Conservation (phyloP, 768 basidiomycete genomes). For the Pilatotrama ljubarskyi region DNA sequence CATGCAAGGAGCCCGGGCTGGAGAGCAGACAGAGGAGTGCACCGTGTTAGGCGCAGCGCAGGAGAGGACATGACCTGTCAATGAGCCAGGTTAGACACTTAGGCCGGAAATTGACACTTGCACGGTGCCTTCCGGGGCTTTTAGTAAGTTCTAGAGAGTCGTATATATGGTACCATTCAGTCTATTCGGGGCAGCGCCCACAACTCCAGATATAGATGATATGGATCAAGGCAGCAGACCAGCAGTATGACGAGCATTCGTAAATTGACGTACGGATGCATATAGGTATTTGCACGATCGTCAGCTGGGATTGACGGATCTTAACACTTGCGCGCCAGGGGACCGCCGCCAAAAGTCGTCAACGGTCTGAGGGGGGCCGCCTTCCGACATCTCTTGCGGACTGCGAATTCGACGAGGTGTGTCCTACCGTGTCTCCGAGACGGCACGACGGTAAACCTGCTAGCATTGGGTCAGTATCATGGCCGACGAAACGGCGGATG, state of each 20-base stretch:
- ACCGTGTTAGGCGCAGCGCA: no score
- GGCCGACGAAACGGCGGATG: conserved; percentile 3
- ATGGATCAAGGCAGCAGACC: not conserved
- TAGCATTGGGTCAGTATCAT: not conserved
- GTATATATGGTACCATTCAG: conserved; percentile 1
- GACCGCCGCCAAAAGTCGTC: no score
- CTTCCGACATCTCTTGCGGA: no score
- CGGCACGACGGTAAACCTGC: not conserved
- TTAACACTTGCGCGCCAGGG: no score
- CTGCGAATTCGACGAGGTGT: no score
- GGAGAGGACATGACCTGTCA: no score
- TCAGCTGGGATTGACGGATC: no score
- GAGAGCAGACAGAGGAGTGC: no score
- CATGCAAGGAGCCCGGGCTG: no score
- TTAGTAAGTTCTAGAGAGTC: not conserved
- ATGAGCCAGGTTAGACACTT: not conserved
- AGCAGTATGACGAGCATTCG: not conserved
- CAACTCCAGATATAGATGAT: not conserved
- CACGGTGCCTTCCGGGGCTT: not conserved
- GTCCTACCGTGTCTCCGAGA: not conserved
- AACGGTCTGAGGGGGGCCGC: no score
- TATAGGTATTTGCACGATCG: no score
- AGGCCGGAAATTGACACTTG: not conserved
- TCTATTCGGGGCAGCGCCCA: conserved; percentile 8
- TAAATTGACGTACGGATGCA: no score